Evolutionary conservation across 148 eudicot genomes (phyloP), one percentile per base, ranked within the genome.

Genomic region (Camellia sinensis): DNA sequence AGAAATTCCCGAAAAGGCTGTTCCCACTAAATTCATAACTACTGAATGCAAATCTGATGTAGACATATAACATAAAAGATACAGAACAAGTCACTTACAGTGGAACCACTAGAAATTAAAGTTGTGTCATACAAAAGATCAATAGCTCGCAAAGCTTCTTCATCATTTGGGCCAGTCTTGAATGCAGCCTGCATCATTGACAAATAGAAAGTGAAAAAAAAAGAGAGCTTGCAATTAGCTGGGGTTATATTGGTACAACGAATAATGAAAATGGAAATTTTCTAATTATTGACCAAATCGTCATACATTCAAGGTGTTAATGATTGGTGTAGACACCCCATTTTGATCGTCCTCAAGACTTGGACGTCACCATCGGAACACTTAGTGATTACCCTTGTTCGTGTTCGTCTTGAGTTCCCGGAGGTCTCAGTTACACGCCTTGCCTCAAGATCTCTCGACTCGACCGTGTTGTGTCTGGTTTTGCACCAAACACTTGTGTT

Each of bases 121-220:
- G 99, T 98, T 10, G 98, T 86, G 72, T 96, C 99, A 78, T 87
- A 96, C 84, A 96, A 84, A 78, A 96, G 92, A 84, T 96, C 99
- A 84, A 96, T 82, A 66, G 98, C 99, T 82, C 87, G 90, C 70
- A 92, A 84, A 64, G 97, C 95, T 80, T 92, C 98, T 77, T 91
- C 98, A 81, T 93, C 92, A 50, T 91, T 85, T 65, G 91, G 88
- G 68, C 80, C 87, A 83, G 70, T 85, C 76, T 80, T 88, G 88
- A 84, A 87, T 41, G 95, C 98, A 74, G 81, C 94, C 99, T 96
- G 84, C 79, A 79, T 21, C 61, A 83, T 62, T 43, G 67, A 75
- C 62, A 65, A 67, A 78, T 12, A 21, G n/a, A 80, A 18, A 2
- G 37, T 18, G 13, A 2, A 17, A 45, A 48, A 18, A 72, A 82